Conservation (phyloP, 2,329 filamentous ascomycete genomes). For the Monosporascus ibericus region DNA sequence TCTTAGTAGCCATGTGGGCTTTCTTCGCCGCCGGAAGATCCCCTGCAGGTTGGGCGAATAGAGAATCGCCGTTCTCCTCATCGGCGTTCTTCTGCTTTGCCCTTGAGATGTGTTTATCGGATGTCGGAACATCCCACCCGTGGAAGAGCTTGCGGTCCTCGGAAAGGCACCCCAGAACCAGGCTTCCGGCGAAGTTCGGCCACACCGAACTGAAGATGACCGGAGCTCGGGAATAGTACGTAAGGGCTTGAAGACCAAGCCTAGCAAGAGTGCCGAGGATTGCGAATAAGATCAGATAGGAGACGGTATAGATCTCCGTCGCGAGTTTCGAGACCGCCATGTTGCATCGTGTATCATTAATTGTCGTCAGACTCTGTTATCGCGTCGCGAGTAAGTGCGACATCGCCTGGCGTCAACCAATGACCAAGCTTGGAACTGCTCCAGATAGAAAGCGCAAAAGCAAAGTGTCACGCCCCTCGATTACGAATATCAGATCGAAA, state of each 20-base stretch:
- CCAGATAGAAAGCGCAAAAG: no score
- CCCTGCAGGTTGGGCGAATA: slow-evolving; percentile 11
- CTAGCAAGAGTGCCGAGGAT: slow-evolving; percentile 79
- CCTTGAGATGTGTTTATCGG: slow-evolving; percentile 29
- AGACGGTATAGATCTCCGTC: slow-evolving; percentile 64
- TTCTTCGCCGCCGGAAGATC: slow-evolving; percentile 45
- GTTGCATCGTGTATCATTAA: not conserved
- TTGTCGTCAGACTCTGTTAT: no score
- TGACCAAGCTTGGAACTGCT: no score
- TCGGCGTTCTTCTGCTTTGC: slow-evolving; percentile 28
- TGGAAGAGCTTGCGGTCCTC: slow-evolving; percentile 74
- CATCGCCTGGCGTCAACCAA: no score
- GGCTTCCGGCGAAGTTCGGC: slow-evolving; percentile 78
- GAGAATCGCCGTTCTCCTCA: slow-evolving; percentile 28
- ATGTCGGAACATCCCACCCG: slow-evolving; percentile 51
- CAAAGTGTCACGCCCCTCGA: no score
- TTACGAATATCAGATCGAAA: no score
- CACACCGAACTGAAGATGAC: slow-evolving; percentile 71
- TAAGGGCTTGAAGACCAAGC: slow-evolving; percentile 72
- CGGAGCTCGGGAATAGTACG: slow-evolving; percentile 71
- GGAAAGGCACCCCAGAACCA: slow-evolving; percentile 78
- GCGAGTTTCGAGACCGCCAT: slow-evolving; percentile 40
- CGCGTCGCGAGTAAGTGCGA: no score
- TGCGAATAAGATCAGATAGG: slow-evolving; percentile 80
- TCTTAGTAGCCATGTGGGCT: slow-evolving; percentile 61